Base-by-base conservation (phyloP, 345 rosid genomes). In the Citrus australasica region DNA sequence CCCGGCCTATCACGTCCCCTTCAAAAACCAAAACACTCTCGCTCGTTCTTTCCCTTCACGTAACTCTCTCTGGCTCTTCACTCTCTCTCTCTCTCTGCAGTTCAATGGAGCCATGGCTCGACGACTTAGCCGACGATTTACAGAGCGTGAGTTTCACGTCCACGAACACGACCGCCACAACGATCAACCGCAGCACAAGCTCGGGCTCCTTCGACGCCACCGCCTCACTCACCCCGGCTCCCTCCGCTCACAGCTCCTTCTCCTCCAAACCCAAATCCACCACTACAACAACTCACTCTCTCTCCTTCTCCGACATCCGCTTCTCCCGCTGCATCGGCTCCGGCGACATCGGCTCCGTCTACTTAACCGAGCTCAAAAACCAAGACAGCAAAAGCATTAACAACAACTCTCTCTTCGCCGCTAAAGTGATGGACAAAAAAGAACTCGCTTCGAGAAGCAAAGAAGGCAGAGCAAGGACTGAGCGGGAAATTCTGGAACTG, bases 281-380 rank as follows among this genome's bases (percentile, higher is more conserved):
- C 73, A 24, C 22, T 17, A 17, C 22, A 51, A 51, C 48, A 46
- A 46, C 51, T 13, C 51, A 67, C 79, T 59, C 88, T 24, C 89
- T 88, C 67, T 86, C 95, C 33, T 89, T 94, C 46, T 79, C 96
- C 80, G 98, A 95, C 87, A 87, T 95, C 79, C 80, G 88, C 24
- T 92, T 95, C 86, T 87, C 91, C 77, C 87, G 85, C 83, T 97
- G 95, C 24, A 91, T 95, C 16, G 98, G 98, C 71, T 88, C 98
- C 76, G 98, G 98, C 33, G 98, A 95, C 83, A 95, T 95, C 85
- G 97, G 98, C 71, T 93, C 94, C 42, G 98, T 95, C 73, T 95
- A 90, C 87, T 71, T 93, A 25, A 91, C 97, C 8, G 97, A 93
- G 75, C 80, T 89, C 64, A 93, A 89, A 32, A 46, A 19, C 61